These are phyloP conservation scores for Candida taoyuanica DNA, from an alignment of 805 yeast genomes.

Conservation along the genomic window DNA sequence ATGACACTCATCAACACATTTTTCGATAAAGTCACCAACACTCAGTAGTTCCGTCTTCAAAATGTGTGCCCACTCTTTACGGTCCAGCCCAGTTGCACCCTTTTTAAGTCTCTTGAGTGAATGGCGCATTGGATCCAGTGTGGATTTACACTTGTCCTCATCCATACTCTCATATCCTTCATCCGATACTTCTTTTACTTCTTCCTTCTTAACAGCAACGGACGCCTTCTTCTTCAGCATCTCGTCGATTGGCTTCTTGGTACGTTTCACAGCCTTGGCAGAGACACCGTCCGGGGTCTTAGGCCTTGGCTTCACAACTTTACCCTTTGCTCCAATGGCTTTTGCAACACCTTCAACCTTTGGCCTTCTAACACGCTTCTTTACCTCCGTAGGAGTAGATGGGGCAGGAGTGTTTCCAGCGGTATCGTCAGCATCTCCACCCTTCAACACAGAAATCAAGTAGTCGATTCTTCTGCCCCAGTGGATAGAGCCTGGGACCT, in stretches of 20 bases:
- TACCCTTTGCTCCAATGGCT: slow-evolving; percentile 11
- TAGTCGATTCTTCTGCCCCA: slow-evolving; percentile 89
- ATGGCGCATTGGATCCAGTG: slow-evolving; percentile 61
- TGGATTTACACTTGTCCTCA: slow-evolving; percentile 58
- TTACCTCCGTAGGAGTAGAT: slow-evolving; percentile 25
- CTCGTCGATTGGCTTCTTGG: slow-evolving; percentile 7
- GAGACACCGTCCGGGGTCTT: slow-evolving; percentile 27
- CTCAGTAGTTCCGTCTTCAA: slow-evolving; percentile 62
- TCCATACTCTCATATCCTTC: slow-evolving; percentile 76
- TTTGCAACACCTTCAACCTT: slow-evolving; percentile 23
- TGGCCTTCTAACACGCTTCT: slow-evolving; percentile 27
- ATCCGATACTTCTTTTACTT: slow-evolving; percentile 20
- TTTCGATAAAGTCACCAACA: slow-evolving; percentile 68
- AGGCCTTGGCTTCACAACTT: slow-evolving; percentile 14
- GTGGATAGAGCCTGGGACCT: slow-evolving; percentile 90
- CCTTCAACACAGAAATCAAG: slow-evolving; percentile 64
- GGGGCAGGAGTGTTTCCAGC: slow-evolving; percentile 28
- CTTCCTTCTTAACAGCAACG: slow-evolving; percentile 5
- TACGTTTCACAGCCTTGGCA: slow-evolving; percentile 19
- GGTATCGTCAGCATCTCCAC: slow-evolving; percentile 38
- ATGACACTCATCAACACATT: slow-evolving; percentile 27
- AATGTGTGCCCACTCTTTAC: slow-evolving; percentile 72
- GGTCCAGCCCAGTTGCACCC: slow-evolving; percentile 69
- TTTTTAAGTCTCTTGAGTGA: slow-evolving; percentile 62
- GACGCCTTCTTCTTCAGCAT: slow-evolving; percentile 9